Percentiles rank a stretch among this genome's conserved stretches.
Evolutionary conservation across 805 yeast species (phyloP).

Genomic region (Candida palmyrensis): DNA sequence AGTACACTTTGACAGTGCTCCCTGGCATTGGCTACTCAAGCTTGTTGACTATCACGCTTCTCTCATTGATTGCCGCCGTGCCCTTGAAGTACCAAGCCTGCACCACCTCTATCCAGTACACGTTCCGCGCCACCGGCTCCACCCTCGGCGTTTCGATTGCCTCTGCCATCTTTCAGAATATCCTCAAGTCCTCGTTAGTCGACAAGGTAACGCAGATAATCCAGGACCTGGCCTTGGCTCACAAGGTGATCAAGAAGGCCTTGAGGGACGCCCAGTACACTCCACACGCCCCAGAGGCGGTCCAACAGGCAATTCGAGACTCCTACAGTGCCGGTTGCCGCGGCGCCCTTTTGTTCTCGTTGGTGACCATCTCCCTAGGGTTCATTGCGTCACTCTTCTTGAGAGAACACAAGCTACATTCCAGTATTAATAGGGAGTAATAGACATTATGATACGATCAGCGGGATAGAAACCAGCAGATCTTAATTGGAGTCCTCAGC

Average conservation of each 20-base stretch:
- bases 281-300: constrained; percentile 47
- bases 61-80: constrained; percentile 75
- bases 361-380: constrained; percentile 36
- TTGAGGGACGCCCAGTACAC: constrained; percentile 53
- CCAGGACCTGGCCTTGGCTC: constrained; percentile 33
- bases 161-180: constrained; percentile 58
- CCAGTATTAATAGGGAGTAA: constrained; percentile 42
- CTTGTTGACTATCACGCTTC: constrained; percentile 62
- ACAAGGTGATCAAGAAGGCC: constrained; percentile 45
- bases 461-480: no score
- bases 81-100: constrained; percentile 69
- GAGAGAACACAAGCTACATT: constrained; percentile 54
- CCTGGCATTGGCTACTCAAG: constrained; percentile 66
- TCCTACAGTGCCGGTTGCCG: constrained; percentile 52
- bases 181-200: constrained; percentile 25
- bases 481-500: no score
- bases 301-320: constrained; percentile 40
- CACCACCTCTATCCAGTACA: constrained; percentile 85
- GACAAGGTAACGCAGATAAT: constrained; percentile 13
- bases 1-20: constrained; percentile 34
- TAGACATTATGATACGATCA: no score
- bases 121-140: constrained; percentile 83
- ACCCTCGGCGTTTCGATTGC: constrained; percentile 74
- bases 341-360: constrained; percentile 48
- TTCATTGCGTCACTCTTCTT: constrained; percentile 41